phyloP scores from a whole-genome alignment of 2,329 filamentous ascomycete species.

The Hypomyces perniciosus region DNA sequence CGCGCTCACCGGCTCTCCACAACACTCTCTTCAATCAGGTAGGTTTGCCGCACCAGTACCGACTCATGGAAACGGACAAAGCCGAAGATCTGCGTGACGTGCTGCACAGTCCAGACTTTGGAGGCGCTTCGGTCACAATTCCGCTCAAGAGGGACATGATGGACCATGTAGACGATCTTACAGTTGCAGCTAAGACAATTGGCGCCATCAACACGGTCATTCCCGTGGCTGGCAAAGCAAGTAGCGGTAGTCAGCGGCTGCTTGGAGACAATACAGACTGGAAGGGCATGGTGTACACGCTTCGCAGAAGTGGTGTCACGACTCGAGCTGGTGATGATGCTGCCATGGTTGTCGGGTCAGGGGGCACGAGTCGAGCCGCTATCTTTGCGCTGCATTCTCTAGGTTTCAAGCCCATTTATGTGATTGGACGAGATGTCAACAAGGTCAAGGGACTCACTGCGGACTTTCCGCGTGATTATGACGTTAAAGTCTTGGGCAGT shows the following conservation, averaged over 20 bases:
- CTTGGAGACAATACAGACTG: conserved; percentile 94
- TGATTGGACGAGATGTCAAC: conserved; percentile 68
- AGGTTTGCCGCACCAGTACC: conserved; percentile 82
- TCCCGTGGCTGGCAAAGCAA: conserved; percentile 38
- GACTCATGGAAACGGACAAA: conserved; percentile 65
- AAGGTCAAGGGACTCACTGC: conserved; percentile 63
- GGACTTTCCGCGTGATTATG: conserved; percentile 68
- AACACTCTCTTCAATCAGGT: conserved; percentile 72
- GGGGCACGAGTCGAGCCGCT: conserved; percentile 86
- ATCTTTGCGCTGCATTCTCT: conserved; percentile 82
- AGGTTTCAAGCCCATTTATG: conserved; percentile 78
- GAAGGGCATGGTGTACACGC: conserved; percentile 79
- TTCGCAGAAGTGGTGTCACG: conserved; percentile 61
- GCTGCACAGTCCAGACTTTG: conserved; percentile 69
- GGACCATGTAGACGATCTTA: conserved; percentile 70
- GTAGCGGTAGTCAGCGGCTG: conserved; percentile 47
- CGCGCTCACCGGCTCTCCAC: conserved; percentile 82
- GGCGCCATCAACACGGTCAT: conserved; percentile 95
- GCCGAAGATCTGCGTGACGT: conserved; percentile 55
- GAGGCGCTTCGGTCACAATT: conserved; percentile 92
- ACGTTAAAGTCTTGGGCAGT: conserved; percentile 56
- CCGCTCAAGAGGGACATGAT: conserved; percentile 89
- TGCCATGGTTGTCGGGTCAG: conserved; percentile 81
- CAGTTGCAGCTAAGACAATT: conserved; percentile 72
- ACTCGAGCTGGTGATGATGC: conserved; percentile 32